Base-by-base conservation (phyloP, 2,329 filamentous ascomycete species). In the Hyphodiscus sp. region DNA sequence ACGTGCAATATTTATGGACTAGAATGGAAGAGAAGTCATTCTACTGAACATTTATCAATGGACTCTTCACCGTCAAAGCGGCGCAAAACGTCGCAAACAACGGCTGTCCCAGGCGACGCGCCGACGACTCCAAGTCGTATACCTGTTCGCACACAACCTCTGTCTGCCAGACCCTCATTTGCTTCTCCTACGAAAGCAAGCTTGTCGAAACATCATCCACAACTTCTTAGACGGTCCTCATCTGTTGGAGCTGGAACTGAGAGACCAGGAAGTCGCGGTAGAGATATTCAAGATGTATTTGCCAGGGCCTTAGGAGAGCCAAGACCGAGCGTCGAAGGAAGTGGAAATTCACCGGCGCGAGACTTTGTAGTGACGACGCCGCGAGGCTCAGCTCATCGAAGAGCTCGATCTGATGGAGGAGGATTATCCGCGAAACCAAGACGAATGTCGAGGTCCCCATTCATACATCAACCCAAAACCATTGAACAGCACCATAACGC, bases 141-240 rank as follows among this genome's bases (percentile, higher is more conserved):
- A 42, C 64, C 64, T 2, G 56, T 55, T 33, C 58, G 50, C 46
- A 58, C 58, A 51, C 56, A 63, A 29, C 62, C 69, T 18, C 66
- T 68, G 41, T 59, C 66, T 8, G 62, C 65, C 46, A 75, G 76
- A 1, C 76, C 79, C 0, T 86, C 83, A 0, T 87, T 83, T 64
- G 80, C 80, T 51, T 86, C 83, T n/a, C 83, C 85, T 0, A 86
- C 83, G 0, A 81, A 76, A 64, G 76, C 83, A 13, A 87, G 82
- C 61, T 69, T 86, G 15, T 74, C 82, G 53, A 78, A 80, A 58
- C 77, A 80, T 47, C 80, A 86, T 56, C 80, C 83, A 0, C 76
- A 82, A 11, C 72, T 84, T 7, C 68, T 84, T 33, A 71, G 75
- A 52, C 73, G 76, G 58, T 67, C 63, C 11, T 45, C 52, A 19